phyloP scores from a whole-genome alignment of 2,329 filamentous ascomycete species.

The Colletotrichum magnum region DNA sequence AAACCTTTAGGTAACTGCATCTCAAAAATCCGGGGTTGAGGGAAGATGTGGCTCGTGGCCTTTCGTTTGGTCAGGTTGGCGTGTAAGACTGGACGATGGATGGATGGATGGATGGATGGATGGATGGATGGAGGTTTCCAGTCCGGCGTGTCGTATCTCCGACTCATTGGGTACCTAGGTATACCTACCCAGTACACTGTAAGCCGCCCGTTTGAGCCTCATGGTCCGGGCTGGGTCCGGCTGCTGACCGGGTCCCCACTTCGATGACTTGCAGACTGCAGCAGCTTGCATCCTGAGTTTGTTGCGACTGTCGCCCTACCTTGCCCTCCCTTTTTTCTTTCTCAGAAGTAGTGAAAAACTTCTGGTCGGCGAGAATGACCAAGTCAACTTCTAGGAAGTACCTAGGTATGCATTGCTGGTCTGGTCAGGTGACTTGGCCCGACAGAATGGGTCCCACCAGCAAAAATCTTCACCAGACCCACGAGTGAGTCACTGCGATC shows the following conservation, averaged over 20 bases:
- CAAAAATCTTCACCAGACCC: background rate
- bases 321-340: no score
- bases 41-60: background rate
- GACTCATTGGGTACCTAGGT: background rate
- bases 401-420: no score
- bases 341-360: background rate
- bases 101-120: no score
- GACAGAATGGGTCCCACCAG: background rate
- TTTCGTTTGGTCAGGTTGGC: background rate
- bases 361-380: background rate
- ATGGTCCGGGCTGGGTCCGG: background rate
- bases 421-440: background rate
- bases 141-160: background rate
- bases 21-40: background rate
- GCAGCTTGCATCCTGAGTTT: background rate
- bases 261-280: background rate
- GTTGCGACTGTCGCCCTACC: background rate
- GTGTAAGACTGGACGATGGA: background rate
- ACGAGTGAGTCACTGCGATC: slow-evolving; percentile 27
- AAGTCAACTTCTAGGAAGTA: no score
- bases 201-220: no score
- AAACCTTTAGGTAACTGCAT: background rate
- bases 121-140: no score
- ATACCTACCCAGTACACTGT: no score
- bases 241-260: background rate